A percentile compares a stretch with the other conserved stretches of the same genome.
phyloP scores from a whole-genome alignment of 2,329 filamentous ascomycete species.

The Aspergillus fumigatus region DNA sequence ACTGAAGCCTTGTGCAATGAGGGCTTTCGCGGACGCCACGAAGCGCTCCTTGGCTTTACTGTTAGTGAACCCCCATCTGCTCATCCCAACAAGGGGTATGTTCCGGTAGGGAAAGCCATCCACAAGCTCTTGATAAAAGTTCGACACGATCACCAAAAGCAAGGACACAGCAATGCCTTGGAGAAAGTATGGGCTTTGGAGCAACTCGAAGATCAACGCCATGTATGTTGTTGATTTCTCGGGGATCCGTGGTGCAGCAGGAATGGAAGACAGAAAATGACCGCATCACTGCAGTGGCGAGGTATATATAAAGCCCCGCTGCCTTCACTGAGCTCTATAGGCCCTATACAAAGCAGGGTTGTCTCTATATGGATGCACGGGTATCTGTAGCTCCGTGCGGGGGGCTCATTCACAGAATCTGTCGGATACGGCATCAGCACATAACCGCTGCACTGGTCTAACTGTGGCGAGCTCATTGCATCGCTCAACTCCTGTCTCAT shows the following conservation, averaged over 20 bases:
- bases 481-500: neutral
- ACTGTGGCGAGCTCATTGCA: neutral
- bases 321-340: neutral
- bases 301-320: neutral
- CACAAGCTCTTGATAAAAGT: constrained; percentile 21
- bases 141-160: constrained; percentile 16
- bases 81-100: constrained; percentile 26
- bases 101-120: constrained; percentile 24
- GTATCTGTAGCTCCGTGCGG: neutral
- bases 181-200: constrained; percentile 20
- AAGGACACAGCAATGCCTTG: constrained; percentile 19
- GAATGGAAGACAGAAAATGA: neutral
- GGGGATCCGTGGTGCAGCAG: neutral
- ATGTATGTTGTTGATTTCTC: constrained; percentile 14
- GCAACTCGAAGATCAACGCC: constrained; percentile 19
- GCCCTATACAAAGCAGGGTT: neutral
- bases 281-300: neutral
- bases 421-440: neutral
- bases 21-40: constrained; percentile 16
- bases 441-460: neutral
- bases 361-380: neutral
- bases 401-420: neutral
- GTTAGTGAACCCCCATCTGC: constrained; percentile 28
- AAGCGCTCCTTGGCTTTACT: constrained; percentile 27
- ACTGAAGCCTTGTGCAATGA: constrained; percentile 25